Conservation (phyloP, 495 filamentous ascomycete genomes). For the Podospora appendiculata region DNA sequence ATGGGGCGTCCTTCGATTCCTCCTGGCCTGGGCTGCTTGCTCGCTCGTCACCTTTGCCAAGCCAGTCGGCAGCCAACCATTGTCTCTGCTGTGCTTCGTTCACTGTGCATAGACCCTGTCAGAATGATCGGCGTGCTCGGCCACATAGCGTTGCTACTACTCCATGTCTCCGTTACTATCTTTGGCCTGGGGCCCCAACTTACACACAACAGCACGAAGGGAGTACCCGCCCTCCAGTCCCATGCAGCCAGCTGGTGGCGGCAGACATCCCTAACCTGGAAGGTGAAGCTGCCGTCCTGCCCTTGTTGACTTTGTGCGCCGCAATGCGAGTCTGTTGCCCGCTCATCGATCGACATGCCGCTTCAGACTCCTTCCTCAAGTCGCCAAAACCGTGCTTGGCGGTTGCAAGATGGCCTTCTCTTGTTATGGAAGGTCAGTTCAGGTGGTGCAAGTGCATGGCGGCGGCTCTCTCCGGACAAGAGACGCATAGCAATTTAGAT, state of each 20-base stretch:
- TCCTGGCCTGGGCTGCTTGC: too few relatives aligned
- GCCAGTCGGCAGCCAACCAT: too few relatives aligned
- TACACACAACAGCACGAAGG: slow-evolving; percentile 3
- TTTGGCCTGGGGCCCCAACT: neutral
- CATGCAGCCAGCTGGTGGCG: slow-evolving; percentile 4
- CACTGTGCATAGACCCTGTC: too few relatives aligned
- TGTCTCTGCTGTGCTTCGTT: too few relatives aligned
- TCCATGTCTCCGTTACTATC: slow-evolving; percentile 6
- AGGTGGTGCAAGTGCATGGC: too few relatives aligned
- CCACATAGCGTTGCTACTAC: neutral
- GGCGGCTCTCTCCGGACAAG: too few relatives aligned
- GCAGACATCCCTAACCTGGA: slow-evolving; percentile 16
- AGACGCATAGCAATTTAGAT: slow-evolving; percentile 5
- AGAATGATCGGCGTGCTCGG: too few relatives aligned
- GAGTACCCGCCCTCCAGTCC: slow-evolving; percentile 16
- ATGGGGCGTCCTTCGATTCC: too few relatives aligned
- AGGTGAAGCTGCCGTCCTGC: slow-evolving; percentile 15
- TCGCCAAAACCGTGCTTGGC: slow-evolving; percentile 1
- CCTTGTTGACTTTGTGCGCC: slow-evolving; percentile 4
- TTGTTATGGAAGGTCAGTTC: slow-evolving; percentile 9
- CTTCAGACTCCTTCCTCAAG: neutral
- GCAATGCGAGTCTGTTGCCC: neutral
- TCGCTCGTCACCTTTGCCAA: too few relatives aligned
- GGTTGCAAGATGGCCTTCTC: neutral
- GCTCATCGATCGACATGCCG: slow-evolving; percentile 1